phyloP scores from a whole-genome alignment of 371 early-diverging fungal species.

The Basidiobolus meristosporus region DNA sequence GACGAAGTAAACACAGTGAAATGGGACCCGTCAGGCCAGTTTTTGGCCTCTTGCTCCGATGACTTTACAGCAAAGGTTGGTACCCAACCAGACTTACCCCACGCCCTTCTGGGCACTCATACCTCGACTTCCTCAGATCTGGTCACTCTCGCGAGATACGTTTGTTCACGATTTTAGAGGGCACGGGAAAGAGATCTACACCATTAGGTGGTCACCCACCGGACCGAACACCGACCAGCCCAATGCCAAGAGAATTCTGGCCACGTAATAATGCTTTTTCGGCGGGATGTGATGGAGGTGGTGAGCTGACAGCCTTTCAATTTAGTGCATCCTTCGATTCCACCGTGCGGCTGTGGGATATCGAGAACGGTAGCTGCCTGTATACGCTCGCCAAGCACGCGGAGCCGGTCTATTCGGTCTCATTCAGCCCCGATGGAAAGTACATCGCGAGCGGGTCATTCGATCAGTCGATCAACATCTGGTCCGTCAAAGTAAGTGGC shows the following conservation, averaged over 20 bases:
- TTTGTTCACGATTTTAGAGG: slow-evolving; percentile 38
- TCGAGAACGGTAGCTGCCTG: slow-evolving; percentile 39
- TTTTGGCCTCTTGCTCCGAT: slow-evolving; percentile 82
- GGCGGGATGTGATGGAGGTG: slow-evolving; percentile 4
- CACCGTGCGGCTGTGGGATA: slow-evolving; percentile 83
- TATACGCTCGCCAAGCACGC: slow-evolving; percentile 53
- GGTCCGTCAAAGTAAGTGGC: slow-evolving; percentile 42
- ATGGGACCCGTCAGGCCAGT: slow-evolving; percentile 68
- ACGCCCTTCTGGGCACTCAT: slow-evolving; percentile 2
- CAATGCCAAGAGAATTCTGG: slow-evolving; percentile 9
- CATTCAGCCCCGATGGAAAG: slow-evolving; percentile 70
- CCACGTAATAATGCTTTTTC: slow-evolving; percentile 10
- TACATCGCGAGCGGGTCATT: slow-evolving; percentile 75
- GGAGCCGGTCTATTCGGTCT: slow-evolving; percentile 64
- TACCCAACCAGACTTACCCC: slow-evolving; percentile 4
- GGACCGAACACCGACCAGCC: neutral
- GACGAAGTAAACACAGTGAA: slow-evolving; percentile 75
- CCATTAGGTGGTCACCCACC: slow-evolving; percentile 50
- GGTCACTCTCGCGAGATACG: slow-evolving; percentile 17
- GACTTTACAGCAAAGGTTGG: slow-evolving; percentile 71
- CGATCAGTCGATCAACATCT: slow-evolving; percentile 63
- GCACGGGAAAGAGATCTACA: slow-evolving; percentile 60
- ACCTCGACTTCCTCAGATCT: slow-evolving; percentile 1
- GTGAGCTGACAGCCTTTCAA: slow-evolving; percentile 10
- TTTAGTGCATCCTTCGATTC: slow-evolving; percentile 82